These are phyloP conservation scores for Colletotrichum cordylinicola DNA, from an alignment of 2,329 filamentous ascomycete species.

Conservation along the genomic window DNA sequence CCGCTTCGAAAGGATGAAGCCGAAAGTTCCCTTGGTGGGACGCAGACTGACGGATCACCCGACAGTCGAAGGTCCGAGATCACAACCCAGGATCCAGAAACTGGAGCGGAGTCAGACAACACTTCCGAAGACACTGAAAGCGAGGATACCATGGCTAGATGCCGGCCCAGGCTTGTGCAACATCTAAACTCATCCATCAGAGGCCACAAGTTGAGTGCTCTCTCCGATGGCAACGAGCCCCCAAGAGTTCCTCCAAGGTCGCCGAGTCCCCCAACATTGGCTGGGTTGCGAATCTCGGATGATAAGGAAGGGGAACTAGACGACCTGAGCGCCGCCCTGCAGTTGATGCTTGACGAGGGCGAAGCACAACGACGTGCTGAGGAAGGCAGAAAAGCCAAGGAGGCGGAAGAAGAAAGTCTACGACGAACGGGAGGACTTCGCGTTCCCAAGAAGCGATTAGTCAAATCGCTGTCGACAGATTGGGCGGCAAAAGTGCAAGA, in stretches of 20 bases:
- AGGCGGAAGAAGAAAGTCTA: slow-evolving; percentile 4
- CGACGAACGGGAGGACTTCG: slow-evolving; percentile 20
- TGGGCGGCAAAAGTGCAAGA: slow-evolving; percentile 5
- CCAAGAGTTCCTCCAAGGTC: not conserved
- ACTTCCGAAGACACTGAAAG: not conserved
- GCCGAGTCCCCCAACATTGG: not conserved
- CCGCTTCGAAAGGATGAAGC: not conserved
- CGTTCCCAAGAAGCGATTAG: not conserved
- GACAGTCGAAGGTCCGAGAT: not conserved
- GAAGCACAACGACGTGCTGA: slow-evolving; percentile 14
- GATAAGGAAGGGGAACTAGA: slow-evolving; percentile 21
- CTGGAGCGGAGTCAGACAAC: not conserved
- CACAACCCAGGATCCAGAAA: not conserved
- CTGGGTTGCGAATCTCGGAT: slow-evolving; percentile 15
- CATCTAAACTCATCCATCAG: slow-evolving; percentile 2
- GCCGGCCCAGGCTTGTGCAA: not conserved
- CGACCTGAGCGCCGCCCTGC: slow-evolving; percentile 17
- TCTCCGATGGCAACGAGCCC: not conserved
- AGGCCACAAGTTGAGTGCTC: not conserved
- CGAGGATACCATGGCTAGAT: not conserved
- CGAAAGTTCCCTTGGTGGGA: not conserved
- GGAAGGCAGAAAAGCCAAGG: slow-evolving; percentile 4
- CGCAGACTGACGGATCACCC: not conserved
- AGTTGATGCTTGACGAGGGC: slow-evolving; percentile 12
- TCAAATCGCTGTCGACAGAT: not conserved